Conservation (phyloP, 2,329 filamentous ascomycete genomes). For the Calonectria leucothoes region DNA sequence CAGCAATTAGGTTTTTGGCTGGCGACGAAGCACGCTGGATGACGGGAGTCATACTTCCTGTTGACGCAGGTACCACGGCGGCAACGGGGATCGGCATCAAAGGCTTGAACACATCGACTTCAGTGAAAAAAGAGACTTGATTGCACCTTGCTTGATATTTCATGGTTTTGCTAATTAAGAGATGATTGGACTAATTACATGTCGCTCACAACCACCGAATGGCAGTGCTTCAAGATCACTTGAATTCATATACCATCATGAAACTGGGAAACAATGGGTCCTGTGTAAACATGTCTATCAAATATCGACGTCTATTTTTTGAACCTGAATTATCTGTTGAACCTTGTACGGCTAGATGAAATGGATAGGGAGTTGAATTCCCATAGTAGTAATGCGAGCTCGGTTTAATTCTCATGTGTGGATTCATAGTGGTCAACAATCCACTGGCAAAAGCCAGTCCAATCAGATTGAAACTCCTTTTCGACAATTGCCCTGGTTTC, state of each 20-base stretch:
- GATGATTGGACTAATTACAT: neutral
- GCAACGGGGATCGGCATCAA: neutral
- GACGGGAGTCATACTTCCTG: conserved; percentile 53
- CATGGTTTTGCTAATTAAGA: neutral
- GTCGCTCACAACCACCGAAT: neutral
- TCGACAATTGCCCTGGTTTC: neutral
- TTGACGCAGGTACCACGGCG: conserved; percentile 51
- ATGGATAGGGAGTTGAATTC: neutral
- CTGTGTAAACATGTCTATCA: too few relatives aligned
- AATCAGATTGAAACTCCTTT: neutral
- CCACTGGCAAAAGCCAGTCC: neutral
- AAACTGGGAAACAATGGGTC: too few relatives aligned
- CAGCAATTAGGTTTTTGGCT: conserved; percentile 53
- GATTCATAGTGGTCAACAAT: neutral
- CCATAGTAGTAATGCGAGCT: neutral
- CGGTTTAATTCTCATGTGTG: neutral
- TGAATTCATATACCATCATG: too few relatives aligned
- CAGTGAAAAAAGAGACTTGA: neutral
- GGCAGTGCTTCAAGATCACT: neutral
- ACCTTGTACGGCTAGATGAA: too few relatives aligned
- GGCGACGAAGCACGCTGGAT: conserved; percentile 57
- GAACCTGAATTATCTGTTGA: too few relatives aligned
- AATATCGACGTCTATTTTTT: too few relatives aligned
- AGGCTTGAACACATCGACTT: neutral
- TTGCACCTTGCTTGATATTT: neutral